These are phyloP conservation scores for Cladophialophora yegresii DNA, from an alignment of 2,329 filamentous ascomycete species.

Conservation along the genomic window DNA sequence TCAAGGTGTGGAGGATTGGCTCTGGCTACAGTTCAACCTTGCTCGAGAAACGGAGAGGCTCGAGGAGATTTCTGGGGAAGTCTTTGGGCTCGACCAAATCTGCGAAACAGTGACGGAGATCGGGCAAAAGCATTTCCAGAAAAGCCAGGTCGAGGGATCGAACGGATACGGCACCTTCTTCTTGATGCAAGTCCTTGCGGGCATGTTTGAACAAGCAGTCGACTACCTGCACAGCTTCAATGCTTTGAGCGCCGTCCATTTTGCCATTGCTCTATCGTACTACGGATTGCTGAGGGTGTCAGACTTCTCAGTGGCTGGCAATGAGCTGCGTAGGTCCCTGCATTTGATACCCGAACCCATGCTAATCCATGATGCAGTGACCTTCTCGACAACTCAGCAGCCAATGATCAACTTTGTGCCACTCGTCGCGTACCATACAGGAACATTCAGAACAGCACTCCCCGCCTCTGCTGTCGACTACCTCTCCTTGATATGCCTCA, in stretches of 20 bases:
- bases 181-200: conserved; percentile 84
- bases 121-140: conserved; percentile 85
- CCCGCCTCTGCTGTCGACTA: conserved; percentile 92
- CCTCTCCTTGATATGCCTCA: conserved; percentile 85
- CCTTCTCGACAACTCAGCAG: conserved; percentile 55
- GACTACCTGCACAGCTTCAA: conserved; percentile 89
- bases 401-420: conserved; percentile 91
- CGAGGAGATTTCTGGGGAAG: conserved; percentile 63
- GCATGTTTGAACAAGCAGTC: conserved; percentile 91
- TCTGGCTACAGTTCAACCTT: conserved; percentile 66
- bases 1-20: conserved; percentile 66
- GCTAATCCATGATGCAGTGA: conserved; percentile 47
- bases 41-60: conserved; percentile 63
- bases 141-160: conserved; percentile 73
- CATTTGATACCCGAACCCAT: conserved; percentile 24
- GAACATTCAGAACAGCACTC: conserved; percentile 89
- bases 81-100: conserved; percentile 67
- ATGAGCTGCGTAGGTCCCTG: conserved; percentile 61
- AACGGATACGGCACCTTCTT: conserved; percentile 88
- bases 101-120: conserved; percentile 83
- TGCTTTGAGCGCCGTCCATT: conserved; percentile 92
- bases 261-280: conserved; percentile 83
- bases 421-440: conserved; percentile 92
- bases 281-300: conserved; percentile 88
- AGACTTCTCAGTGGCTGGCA: conserved; percentile 72